phyloP scores from a whole-genome alignment of 805 yeast genomes.

The Metschnikowia vanudenii region DNA sequence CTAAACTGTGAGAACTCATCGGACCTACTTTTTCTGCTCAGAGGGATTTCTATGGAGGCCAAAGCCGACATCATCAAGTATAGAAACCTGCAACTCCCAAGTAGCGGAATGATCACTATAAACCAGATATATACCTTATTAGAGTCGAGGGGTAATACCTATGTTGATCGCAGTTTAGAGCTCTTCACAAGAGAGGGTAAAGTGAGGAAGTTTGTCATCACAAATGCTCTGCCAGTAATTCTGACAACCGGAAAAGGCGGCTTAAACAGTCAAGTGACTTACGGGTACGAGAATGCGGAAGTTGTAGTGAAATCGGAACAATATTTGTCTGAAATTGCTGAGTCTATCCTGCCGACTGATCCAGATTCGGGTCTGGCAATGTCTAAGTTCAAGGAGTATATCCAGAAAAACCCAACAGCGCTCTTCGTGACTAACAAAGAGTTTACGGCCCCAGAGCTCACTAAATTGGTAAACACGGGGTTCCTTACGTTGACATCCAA shows the following conservation, averaged over 20 bases:
- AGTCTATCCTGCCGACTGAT: conserved; percentile 12
- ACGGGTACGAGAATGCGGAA: conserved; percentile 45
- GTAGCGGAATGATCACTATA: conserved; percentile 36
- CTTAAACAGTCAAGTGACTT: conserved; percentile 26
- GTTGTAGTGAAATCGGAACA: conserved; percentile 29
- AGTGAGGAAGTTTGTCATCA: conserved; percentile 40
- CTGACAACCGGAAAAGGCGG: conserved; percentile 34
- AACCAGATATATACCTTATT: conserved; percentile 52
- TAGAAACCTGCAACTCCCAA: conserved; percentile 34
- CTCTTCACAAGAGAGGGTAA: conserved; percentile 34
- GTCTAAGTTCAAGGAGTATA: conserved; percentile 23
- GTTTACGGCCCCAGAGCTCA: conserved; percentile 28
- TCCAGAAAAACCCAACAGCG: conserved; percentile 27
- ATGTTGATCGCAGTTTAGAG: conserved; percentile 48
- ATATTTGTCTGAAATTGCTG: conserved; percentile 24
- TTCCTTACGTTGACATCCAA: conserved; percentile 46
- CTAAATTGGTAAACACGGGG: conserved; percentile 39
- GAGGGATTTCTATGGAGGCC: conserved; percentile 32
- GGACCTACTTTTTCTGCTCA: conserved; percentile 33
- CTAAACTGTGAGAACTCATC: conserved; percentile 16
- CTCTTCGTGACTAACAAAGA: conserved; percentile 26
- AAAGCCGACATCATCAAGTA: conserved; percentile 40
- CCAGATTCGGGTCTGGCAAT: conserved; percentile 14
- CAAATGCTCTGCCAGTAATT: conserved; percentile 46
- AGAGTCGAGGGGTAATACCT: conserved; percentile 44